Percentiles rank a stretch among this genome's conserved stretches.
Evolutionary conservation across 805 yeast genomes (phyloP).

Genomic region (Starmerella stigmatis): DNA sequence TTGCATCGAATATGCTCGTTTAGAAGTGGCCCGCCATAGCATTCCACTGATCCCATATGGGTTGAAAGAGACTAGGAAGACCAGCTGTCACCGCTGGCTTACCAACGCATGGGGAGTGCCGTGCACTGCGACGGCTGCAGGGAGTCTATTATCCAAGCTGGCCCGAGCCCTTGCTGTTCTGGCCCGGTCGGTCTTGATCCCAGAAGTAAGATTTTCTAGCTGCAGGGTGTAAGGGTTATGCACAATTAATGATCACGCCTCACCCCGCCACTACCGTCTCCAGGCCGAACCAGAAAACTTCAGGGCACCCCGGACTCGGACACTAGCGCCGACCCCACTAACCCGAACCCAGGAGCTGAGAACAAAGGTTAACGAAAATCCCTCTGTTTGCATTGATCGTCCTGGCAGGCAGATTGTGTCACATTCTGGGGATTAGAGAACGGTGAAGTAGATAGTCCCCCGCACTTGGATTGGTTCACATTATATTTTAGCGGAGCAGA

Average conservation of each 20-base stretch:
- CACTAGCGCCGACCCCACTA: slow-evolving; percentile 1
- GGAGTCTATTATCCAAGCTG: too few relatives aligned
- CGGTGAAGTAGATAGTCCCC: background rate
- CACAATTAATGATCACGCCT: background rate
- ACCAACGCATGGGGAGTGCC: too few relatives aligned
- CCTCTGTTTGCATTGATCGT: background rate
- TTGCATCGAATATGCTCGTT: too few relatives aligned
- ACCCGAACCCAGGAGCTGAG: background rate
- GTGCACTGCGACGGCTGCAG: too few relatives aligned
- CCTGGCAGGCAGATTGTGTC: background rate
- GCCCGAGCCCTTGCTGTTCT: too few relatives aligned
- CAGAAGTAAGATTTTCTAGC: background rate
- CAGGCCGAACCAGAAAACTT: background rate
- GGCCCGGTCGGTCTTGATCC: too few relatives aligned
- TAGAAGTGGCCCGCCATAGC: too few relatives aligned
- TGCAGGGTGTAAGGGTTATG: background rate
- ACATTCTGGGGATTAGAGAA: background rate
- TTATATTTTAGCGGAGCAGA: too few relatives aligned
- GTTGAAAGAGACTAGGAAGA: too few relatives aligned
- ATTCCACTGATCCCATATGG: too few relatives aligned
- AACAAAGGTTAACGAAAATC: slow-evolving; percentile 1
- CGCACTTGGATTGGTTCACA: too few relatives aligned
- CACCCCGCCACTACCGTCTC: slow-evolving; percentile 1
- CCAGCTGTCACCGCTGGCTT: too few relatives aligned
- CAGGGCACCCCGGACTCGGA: background rate